Base-by-base conservation (phyloP, 345 rosid species). In the Luvunga scandens region DNA sequence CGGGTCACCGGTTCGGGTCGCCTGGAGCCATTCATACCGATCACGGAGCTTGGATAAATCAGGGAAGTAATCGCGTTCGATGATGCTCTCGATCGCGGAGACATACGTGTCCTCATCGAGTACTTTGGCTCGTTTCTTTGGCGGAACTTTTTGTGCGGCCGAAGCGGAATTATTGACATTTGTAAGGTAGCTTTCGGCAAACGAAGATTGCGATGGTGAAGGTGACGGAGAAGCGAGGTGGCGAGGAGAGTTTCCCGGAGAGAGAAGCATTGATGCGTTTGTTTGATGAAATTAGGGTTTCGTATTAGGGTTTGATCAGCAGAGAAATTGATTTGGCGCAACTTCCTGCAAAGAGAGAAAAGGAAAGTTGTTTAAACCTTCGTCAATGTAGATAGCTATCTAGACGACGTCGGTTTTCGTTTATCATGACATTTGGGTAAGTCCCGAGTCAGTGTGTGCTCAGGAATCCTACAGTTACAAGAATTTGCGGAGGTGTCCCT, bases 21-120 rank as follows among this genome's bases (percentile, higher is more conserved):
- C 99, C 79, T 94, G 94, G 64, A 96, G 88, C 99, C 97, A 96
- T 77, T 96, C 99, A 59, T 90, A 92, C 9, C 97, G 95, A 78
- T 94, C 99, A 39, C 89, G 93, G 71, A 96, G 98, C 90, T 96
- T 96, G 9, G 95, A 72, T 77, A 96, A 89, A 85, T 96, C 98
- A 2, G 99, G 99, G 82, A 94, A 96, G 88, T 85, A 96, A 78
- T 96, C 98, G 28, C 99, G 97, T 85, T 96, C 98, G 78, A 96
- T 90, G 81, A 96, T 94, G 86, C 87, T 88, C 95, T 96, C 98
- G 68, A 96, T 90, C 55, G 95, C 93, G 48, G 89, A 93, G 0
- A 90, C 98, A 65, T 94, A 96, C 4, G 89, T 79, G 82, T 96
- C 99, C 74, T 96, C 97, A 19, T 96, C 97, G 30, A 96, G 94